Evolutionary conservation across 2,329 filamentous ascomycete species (phyloP), one percentile per base, ranked within the genome.

Genomic region (Scytalidium sp.): DNA sequence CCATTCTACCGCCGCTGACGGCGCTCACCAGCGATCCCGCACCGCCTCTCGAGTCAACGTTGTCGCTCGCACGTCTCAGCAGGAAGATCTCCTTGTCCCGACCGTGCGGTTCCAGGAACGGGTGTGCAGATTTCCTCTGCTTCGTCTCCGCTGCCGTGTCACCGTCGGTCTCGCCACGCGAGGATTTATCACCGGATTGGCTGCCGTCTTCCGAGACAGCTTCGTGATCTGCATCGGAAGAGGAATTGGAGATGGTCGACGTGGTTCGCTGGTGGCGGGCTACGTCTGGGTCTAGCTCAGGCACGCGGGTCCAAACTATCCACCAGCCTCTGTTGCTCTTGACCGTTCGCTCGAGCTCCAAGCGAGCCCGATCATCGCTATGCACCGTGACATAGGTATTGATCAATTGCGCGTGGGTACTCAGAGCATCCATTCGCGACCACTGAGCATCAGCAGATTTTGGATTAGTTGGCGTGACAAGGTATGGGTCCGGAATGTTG

Each of bases 271-370:
- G 13, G 23, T 20, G 43, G 5, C 15, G 46, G 19, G 43, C 39
- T 5, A 15, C 32, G 32, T 36, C 32, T n/a, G 41, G 44, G 10
- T 61, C 58, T 9, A 67, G 67, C 45, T 75, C 74, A 5, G 77
- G 60, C 19, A 85, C 69, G 20, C 81, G 72, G 43, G 76, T 83
- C 84, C 84, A 87, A 21, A 86, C 81, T 23, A 87, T 73, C 84
- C 84, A 87, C 81, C 83, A 87, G 1, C 83, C 84, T 27, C 83
- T 76, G 42, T 72, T 81, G 3, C 84, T 87, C 71, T 87, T 85
- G 59, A 78, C 80, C 2, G 82, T 86, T 19, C 80, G 73, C 63
- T 87, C 84, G 3, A 80, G 63, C 52, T 81, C 78, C 3, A 67
- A 65, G 32, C 32, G 32, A 36, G 32, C 5, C 4, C 32, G 32